These are phyloP conservation scores for Punica granatum DNA, from an alignment of 345 rosid genomes.

Conservation along the genomic window DNA sequence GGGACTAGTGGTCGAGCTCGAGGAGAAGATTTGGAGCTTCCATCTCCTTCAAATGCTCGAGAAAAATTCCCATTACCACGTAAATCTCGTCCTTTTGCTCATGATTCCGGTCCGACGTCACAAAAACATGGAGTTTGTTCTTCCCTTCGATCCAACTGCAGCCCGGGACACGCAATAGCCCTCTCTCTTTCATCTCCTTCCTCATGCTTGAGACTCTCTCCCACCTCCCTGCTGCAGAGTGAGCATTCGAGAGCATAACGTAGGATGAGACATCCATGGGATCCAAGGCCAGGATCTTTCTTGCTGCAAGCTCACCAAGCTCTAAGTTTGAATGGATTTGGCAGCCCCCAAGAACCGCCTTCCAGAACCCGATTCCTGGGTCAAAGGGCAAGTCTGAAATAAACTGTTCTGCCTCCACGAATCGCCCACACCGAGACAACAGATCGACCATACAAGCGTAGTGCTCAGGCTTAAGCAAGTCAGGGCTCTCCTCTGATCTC, in stretches of 20 bases:
- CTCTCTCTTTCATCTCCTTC: constrained; percentile 50
- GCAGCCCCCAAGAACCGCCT: constrained; percentile 83
- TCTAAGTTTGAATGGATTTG: constrained; percentile 52
- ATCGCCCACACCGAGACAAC: constrained; percentile 55
- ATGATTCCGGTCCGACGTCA: constrained; percentile 35
- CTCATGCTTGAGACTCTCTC: constrained; percentile 39
- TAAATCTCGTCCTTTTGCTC: constrained; percentile 46
- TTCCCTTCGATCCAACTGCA: constrained; percentile 73
- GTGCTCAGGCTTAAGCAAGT: constrained; percentile 47
- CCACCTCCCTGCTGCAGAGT: constrained; percentile 65
- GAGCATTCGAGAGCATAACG: constrained; percentile 75
- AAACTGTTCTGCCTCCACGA: constrained; percentile 51
- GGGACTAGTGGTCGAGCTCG: background rate
- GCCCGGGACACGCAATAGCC: constrained; percentile 54
- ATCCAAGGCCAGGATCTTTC: constrained; percentile 50
- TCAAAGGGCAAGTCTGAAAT: constrained; percentile 46
- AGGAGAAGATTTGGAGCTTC: constrained; percentile 15
- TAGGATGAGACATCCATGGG: constrained; percentile 72
- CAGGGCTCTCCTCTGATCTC: constrained; percentile 18
- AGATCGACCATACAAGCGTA: constrained; percentile 84
- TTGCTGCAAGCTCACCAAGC: constrained; percentile 45
- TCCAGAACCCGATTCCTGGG: constrained; percentile 88
- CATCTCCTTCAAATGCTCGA: constrained; percentile 25
- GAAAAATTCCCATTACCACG: constrained; percentile 24
- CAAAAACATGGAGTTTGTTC: constrained; percentile 49